These are phyloP conservation scores for Globisporangium paddicum DNA, from an alignment of 352 stramenopile genomes.

Conservation along the genomic window DNA sequence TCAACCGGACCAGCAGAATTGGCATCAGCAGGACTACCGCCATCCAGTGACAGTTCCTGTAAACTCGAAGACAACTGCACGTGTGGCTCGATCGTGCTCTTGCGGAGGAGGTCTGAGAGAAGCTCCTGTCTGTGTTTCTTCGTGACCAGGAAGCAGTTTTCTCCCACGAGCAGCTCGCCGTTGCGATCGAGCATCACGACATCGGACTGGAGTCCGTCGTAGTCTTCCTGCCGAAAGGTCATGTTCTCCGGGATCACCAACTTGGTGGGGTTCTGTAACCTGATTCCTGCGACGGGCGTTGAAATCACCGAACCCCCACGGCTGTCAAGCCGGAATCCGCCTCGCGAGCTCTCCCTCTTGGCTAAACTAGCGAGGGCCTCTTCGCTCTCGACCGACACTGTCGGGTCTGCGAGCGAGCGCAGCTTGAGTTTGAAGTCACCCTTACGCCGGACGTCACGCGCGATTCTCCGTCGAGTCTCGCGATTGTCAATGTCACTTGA, in stretches of 20 bases:
- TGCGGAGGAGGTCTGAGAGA: slow-evolving; percentile 27
- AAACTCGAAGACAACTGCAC: slow-evolving; percentile 23
- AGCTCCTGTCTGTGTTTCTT: slow-evolving; percentile 40
- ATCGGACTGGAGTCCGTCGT: slow-evolving; percentile 41
- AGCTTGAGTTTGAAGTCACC: slow-evolving; percentile 37
- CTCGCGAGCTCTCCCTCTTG: neutral
- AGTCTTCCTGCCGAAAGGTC: slow-evolving; percentile 54
- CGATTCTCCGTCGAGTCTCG: slow-evolving; percentile 27
- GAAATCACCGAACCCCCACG: neutral
- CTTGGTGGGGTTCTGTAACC: neutral
- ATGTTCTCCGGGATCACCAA: slow-evolving; percentile 9
- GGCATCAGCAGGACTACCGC: neutral
- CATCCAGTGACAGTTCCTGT: neutral
- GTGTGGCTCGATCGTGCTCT: slow-evolving; percentile 31
- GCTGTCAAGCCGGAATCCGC: slow-evolving; percentile 9
- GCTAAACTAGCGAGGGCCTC: slow-evolving; percentile 14
- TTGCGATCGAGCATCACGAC: slow-evolving; percentile 31
- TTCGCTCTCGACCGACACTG: slow-evolving; percentile 42
- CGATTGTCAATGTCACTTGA: slow-evolving; percentile 36
- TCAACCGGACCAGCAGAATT: neutral
- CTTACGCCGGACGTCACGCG: slow-evolving; percentile 32
- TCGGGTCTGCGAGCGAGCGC: slow-evolving; percentile 44
- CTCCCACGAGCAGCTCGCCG: slow-evolving; percentile 41
- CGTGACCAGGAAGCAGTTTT: slow-evolving; percentile 49
- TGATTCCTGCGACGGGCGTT: neutral